phyloP scores from a whole-genome alignment of 495 filamentous ascomycete species.

The Extremus antarcticus region DNA sequence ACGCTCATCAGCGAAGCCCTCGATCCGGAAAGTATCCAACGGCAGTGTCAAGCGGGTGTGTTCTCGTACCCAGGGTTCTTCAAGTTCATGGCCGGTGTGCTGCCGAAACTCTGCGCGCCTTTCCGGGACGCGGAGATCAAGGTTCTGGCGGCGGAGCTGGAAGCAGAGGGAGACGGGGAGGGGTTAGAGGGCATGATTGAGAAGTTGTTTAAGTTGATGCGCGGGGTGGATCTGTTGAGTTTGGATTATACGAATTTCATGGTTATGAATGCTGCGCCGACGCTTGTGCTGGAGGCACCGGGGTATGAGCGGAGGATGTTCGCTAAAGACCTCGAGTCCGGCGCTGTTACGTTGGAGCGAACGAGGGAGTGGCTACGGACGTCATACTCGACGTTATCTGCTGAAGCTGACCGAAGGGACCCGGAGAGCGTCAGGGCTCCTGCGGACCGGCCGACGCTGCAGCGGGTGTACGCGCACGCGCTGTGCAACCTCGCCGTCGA shows the following conservation, averaged over 20 bases:
- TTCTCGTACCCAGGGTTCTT: conserved; percentile 96
- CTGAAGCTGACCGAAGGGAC: conserved; percentile 63
- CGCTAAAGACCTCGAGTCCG: conserved; percentile 53
- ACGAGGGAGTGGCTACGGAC: conserved; percentile 65
- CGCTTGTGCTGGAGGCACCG: conserved; percentile 67
- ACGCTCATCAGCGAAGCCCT: conserved; percentile 74
- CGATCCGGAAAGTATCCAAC: conserved; percentile 64
- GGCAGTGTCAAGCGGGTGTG: conserved; percentile 64
- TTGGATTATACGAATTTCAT: conserved; percentile 94
- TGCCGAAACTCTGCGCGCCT: conserved; percentile 92
- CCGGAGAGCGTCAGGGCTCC: conserved; percentile 52
- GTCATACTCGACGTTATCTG: conserved; percentile 55
- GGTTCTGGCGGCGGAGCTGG: conserved; percentile 53
- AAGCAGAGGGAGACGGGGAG: conserved; percentile 30
- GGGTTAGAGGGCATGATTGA: conserved; percentile 67
- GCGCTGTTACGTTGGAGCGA: conserved; percentile 45
- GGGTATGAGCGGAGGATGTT: conserved; percentile 76
- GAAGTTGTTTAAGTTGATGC: conserved; percentile 70
- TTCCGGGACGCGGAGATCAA: conserved; percentile 79
- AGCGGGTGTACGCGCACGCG: conserved; percentile 73
- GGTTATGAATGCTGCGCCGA: conserved; percentile 66
- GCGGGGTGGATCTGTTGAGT: conserved; percentile 81
- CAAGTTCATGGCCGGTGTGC: conserved; percentile 70
- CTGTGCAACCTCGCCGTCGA: conserved; percentile 55
- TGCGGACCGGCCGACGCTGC: conserved; percentile 42